A percentile compares a stretch with the other conserved stretches of the same genome.
Evolutionary conservation across 768 basidiomycete species (phyloP).

Genomic region (Lactarius pseudohatsudake): DNA sequence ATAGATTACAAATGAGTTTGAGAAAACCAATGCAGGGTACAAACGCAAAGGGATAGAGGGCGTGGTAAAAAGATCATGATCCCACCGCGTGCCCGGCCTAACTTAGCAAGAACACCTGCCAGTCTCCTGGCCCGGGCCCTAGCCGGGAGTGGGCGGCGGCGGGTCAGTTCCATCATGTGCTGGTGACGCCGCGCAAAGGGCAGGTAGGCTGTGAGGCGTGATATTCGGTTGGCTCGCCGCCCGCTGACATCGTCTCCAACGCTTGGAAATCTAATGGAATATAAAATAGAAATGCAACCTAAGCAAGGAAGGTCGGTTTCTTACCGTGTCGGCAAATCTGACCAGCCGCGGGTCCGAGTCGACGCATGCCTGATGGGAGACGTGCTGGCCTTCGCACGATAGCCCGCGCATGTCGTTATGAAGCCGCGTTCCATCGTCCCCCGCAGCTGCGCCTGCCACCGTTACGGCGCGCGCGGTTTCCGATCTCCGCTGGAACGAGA

Average conservation of each 20-base stretch:
- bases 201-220: slow-evolving; percentile 35
- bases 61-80: not conserved
- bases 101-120: not conserved
- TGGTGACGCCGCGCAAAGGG: slow-evolving; percentile 34
- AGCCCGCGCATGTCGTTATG: too few relatives aligned
- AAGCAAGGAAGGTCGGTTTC: slow-evolving; percentile 22
- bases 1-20: not conserved
- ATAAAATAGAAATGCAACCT: too few relatives aligned
- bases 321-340: slow-evolving; percentile 38
- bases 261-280: slow-evolving; percentile 30
- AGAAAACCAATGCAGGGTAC: not conserved
- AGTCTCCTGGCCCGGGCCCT: too few relatives aligned
- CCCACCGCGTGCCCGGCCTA: not conserved
- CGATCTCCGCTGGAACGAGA: not conserved
- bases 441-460: slow-evolving; percentile 31
- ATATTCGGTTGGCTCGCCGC: slow-evolving; percentile 23
- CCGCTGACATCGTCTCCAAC: slow-evolving; percentile 36
- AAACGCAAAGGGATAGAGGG: not conserved
- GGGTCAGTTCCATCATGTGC: slow-evolving; percentile 27
- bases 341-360: too few relatives aligned
- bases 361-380: too few relatives aligned
- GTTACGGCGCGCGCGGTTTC: not conserved
- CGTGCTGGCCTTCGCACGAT: too few relatives aligned
- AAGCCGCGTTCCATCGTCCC: too few relatives aligned
- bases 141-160: slow-evolving; percentile 27